A percentile compares a stretch with the other conserved stretches of the same genome.
Conservation (phyloP, 345 rosid species). For the Populus deltoides region DNA sequence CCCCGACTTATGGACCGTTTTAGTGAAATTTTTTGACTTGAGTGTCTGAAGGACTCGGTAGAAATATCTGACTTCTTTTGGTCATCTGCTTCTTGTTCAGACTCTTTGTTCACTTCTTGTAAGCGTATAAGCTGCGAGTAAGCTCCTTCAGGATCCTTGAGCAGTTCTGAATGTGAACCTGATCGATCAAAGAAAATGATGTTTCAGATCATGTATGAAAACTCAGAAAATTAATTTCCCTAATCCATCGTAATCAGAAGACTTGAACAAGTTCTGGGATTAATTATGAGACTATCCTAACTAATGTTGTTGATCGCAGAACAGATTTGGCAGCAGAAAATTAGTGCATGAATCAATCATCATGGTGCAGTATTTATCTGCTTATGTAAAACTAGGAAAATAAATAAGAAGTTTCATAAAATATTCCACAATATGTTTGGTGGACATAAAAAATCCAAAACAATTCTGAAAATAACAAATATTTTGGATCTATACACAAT, state of each 20-base stretch:
- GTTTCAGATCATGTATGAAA: background rate
- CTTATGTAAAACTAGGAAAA: background rate
- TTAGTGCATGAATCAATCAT: background rate
- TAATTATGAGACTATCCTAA: background rate
- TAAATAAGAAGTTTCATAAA: background rate
- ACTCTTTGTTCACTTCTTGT: constrained; percentile 56
- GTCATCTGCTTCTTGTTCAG: constrained; percentile 40
- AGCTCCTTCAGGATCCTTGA: constrained; percentile 71
- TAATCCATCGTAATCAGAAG: background rate
- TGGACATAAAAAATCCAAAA: background rate
- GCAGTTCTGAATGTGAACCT: constrained; percentile 56
- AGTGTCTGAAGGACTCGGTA: constrained; percentile 18
- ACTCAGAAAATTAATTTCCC: background rate
- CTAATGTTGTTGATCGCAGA: background rate
- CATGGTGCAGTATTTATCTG: background rate
- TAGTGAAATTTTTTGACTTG: constrained; percentile 43
- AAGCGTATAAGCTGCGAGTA: constrained; percentile 78
- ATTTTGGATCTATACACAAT: background rate
- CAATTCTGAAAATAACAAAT: background rate
- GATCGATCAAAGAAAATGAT: background rate
- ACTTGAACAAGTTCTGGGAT: background rate
- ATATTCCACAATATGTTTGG: background rate
- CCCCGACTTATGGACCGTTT: constrained; percentile 51
- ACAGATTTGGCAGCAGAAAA: background rate
- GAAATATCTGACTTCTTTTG: constrained; percentile 11